Conservation (phyloP, 2,329 filamentous ascomycete species). For the Exserohilum turcica region DNA sequence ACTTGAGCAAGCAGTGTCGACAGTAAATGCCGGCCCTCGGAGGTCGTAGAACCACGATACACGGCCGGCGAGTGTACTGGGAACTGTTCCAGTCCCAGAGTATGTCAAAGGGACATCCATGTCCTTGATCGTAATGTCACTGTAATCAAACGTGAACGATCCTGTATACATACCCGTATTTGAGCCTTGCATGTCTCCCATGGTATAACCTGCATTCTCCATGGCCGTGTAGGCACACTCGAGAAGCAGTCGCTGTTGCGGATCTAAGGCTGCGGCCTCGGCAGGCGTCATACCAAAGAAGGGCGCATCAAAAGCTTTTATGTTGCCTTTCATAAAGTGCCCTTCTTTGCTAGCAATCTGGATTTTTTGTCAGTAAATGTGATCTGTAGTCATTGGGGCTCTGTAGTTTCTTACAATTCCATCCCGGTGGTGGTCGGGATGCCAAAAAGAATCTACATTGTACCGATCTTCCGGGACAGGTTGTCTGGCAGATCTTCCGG, state of each 20-base stretch:
- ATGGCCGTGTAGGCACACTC: slow-evolving; percentile 33
- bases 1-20: slow-evolving; percentile 37
- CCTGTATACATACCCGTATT: slow-evolving; percentile 22
- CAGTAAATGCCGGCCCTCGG: slow-evolving; percentile 23
- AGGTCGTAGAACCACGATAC: slow-evolving; percentile 31
- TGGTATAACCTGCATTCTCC: slow-evolving; percentile 29
- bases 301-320: slow-evolving; percentile 23
- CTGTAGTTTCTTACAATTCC: neutral
- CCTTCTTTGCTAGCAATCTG: neutral
- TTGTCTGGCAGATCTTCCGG: neutral
- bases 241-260: slow-evolving; percentile 29
- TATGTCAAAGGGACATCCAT: slow-evolving; percentile 9
- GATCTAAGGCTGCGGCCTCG: slow-evolving; percentile 30
- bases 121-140: slow-evolving; percentile 2
- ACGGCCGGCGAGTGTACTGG: slow-evolving; percentile 17
- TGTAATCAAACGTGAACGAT: slow-evolving; percentile 15
- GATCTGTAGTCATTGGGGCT: neutral
- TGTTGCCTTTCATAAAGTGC: slow-evolving; percentile 24
- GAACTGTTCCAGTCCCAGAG: slow-evolving; percentile 1
- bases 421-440: neutral
- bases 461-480: neutral
- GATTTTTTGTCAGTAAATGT: neutral
- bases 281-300: slow-evolving; percentile 23
- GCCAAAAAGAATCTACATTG: neutral
- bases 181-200: slow-evolving; percentile 12